These are phyloP conservation scores for Colletotrichum sansevieriae DNA, from an alignment of 2,329 filamentous ascomycete species.

Conservation along the genomic window DNA sequence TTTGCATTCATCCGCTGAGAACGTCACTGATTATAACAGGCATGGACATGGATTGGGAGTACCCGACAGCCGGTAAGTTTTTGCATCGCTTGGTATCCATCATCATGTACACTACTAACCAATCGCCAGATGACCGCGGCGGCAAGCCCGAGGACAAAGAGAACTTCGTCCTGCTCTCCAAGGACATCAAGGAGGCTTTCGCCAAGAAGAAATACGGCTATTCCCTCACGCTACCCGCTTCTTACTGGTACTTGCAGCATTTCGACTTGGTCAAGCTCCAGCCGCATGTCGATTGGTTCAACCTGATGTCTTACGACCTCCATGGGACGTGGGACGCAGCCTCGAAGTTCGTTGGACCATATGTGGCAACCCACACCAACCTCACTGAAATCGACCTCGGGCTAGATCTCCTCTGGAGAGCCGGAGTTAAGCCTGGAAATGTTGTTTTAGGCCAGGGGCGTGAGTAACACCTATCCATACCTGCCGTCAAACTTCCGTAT, in stretches of 20 bases:
- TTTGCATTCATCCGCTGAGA: too few relatives aligned
- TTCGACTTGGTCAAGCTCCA: constrained; percentile 26
- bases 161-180: constrained; percentile 46
- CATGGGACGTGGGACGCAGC: constrained; percentile 56
- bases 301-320: constrained; percentile 43
- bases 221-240: constrained; percentile 28
- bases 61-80: constrained; percentile 39
- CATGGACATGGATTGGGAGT: constrained; percentile 47
- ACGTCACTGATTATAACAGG: constrained; percentile 11
- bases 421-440: constrained; percentile 55
- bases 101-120: too few relatives aligned
- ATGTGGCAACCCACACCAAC: too few relatives aligned
- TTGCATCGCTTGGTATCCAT: too few relatives aligned
- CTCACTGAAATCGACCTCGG: constrained; percentile 59
- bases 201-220: constrained; percentile 11
- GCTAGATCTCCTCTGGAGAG: constrained; percentile 63
- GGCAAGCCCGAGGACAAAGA: constrained; percentile 52
- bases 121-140: constrained; percentile 46
- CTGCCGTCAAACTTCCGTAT: too few relatives aligned
- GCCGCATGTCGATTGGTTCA: constrained; percentile 47
- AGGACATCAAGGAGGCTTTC: constrained; percentile 9
- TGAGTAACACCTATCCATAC: constrained; percentile 34
- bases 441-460: constrained; percentile 58
- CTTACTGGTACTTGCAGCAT: constrained; percentile 37
- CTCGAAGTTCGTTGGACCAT: too few relatives aligned